phyloP scores from a whole-genome alignment of 75 land plant species.

The Picea glauca region DNA sequence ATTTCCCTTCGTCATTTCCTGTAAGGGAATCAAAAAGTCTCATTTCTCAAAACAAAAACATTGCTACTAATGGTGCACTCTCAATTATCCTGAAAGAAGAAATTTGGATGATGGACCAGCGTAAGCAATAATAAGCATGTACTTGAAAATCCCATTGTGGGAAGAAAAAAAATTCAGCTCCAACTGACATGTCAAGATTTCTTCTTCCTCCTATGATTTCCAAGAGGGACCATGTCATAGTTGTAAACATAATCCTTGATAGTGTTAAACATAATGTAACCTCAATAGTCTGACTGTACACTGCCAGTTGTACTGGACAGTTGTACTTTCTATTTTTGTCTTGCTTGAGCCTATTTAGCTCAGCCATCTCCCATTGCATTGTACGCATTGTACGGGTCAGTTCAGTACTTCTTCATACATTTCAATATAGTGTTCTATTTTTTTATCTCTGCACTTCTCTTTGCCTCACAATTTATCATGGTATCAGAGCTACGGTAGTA shows the following conservation, averaged over 20 bases:
- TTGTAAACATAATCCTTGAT: constrained; percentile 76
- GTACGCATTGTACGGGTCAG: too few relatives aligned
- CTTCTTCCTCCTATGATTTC: constrained; percentile 71
- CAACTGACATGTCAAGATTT: constrained; percentile 46
- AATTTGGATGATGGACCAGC: not conserved
- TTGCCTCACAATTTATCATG: too few relatives aligned
- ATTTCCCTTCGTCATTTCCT: constrained; percentile 43
- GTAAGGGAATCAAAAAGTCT: not conserved
- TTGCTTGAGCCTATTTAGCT: too few relatives aligned
- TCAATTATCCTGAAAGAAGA: not conserved
- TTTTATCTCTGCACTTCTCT: too few relatives aligned
- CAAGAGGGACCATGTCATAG: constrained; percentile 67
- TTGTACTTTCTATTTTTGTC: too few relatives aligned
- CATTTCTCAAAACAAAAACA: not conserved
- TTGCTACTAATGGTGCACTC: not conserved
- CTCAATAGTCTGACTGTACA: too few relatives aligned
- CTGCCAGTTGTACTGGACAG: too few relatives aligned
- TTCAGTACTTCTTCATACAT: too few relatives aligned
- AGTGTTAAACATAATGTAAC: too few relatives aligned
- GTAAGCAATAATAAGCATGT: not conserved
- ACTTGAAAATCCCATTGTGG: constrained; percentile 62
- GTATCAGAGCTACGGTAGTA: too few relatives aligned
- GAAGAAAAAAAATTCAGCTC: constrained; percentile 46
- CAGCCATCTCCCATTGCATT: too few relatives aligned
- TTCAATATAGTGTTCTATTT: too few relatives aligned